Evolutionary conservation across 352 stramenopile species (phyloP).

Genomic region (Phytophthora nicotianae): DNA sequence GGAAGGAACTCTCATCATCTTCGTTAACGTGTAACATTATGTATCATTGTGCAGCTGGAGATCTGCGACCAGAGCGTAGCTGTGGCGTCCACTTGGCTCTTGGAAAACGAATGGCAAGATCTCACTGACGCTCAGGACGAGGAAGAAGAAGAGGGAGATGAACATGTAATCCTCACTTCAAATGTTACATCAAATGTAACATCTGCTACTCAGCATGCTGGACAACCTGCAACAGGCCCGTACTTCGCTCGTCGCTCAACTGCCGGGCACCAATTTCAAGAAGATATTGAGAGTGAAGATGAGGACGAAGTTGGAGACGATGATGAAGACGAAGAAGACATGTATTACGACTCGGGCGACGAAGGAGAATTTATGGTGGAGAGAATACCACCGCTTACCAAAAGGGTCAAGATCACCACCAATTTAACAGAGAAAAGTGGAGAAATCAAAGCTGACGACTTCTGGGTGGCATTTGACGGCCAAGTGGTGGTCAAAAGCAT

Average conservation of each 20-base stretch:
- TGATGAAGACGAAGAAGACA: conserved; percentile 53
- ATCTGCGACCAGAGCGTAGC: conserved; percentile 61
- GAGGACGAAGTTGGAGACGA: conserved; percentile 48
- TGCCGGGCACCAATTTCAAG: neutral
- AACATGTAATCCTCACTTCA: neutral
- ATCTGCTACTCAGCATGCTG: neutral
- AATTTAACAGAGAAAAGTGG: conserved; percentile 15
- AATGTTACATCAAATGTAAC: neutral
- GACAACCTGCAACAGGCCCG: neutral
- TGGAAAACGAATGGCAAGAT: conserved; percentile 69
- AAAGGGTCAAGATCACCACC: conserved; percentile 59
- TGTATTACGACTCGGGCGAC: conserved; percentile 69
- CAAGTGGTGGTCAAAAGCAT: conserved; percentile 71
- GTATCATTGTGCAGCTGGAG: conserved; percentile 39
- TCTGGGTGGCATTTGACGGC: conserved; percentile 73
- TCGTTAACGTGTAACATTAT: neutral
- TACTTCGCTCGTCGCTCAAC: neutral
- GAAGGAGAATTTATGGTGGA: conserved; percentile 40
- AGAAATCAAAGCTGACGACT: conserved; percentile 47
- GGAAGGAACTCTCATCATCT: neutral
- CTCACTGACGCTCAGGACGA: conserved; percentile 13
- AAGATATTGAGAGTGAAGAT: conserved; percentile 44
- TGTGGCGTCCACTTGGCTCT: conserved; percentile 56
- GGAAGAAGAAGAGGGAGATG: conserved; percentile 2
- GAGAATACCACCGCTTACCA: conserved; percentile 39